These are phyloP conservation scores for Naganishia liquefaciens DNA, from an alignment of 1,284 basidiomycete species.

Conservation along the genomic window DNA sequence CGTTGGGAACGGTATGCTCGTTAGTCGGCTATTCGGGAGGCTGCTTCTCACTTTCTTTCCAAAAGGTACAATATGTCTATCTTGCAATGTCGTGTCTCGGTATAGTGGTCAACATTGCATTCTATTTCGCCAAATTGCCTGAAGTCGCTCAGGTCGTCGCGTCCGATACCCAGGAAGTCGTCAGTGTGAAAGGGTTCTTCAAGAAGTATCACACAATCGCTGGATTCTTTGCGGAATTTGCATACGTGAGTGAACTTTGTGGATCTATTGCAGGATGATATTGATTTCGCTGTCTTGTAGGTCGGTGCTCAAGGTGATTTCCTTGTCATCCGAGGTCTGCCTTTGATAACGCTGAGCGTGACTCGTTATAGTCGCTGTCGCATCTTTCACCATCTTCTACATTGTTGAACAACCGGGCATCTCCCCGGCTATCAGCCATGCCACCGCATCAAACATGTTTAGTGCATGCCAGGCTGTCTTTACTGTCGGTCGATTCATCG, in stretches of 20 bases:
- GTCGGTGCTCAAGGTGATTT: constrained; percentile 20
- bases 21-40: not conserved
- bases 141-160: constrained; percentile 42
- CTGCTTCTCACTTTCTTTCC: too few species aligned
- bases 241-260: constrained; percentile 27
- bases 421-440: constrained; percentile 30
- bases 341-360: constrained; percentile 32
- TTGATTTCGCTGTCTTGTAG: not conserved
- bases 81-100: constrained; percentile 41
- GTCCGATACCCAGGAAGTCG: constrained; percentile 34
- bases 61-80: constrained; percentile 46
- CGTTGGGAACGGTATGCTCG: constrained; percentile 31
- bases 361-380: constrained; percentile 42
- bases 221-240: constrained; percentile 40
- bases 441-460: constrained; percentile 43
- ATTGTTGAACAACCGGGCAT: constrained; percentile 38
- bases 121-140: constrained; percentile 42
- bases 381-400: constrained; percentile 43
- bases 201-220: constrained; percentile 41
- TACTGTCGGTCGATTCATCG: constrained; percentile 46
- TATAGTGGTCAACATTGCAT: constrained; percentile 38
- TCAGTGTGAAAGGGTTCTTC: constrained; percentile 37
- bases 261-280: not conserved
- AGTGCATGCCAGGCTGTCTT: constrained; percentile 45
- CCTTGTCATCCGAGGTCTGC: not conserved